Evolutionary conservation across 2,329 filamentous ascomycete species (phyloP), one percentile per base, ranked within the genome.

Genomic region (Tolypocladium amazonense): DNA sequence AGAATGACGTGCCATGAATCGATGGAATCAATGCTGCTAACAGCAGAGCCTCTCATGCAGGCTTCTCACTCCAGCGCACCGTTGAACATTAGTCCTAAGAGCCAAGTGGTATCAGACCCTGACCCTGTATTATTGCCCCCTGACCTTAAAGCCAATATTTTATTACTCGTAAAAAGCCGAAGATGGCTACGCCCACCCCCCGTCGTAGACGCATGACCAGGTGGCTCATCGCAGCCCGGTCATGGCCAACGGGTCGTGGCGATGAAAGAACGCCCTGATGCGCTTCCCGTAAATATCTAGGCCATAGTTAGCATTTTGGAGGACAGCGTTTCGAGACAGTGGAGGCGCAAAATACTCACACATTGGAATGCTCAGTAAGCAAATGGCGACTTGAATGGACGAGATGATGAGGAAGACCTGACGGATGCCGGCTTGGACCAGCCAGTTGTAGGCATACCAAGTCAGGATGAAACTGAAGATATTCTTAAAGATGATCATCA

Each of bases 401-500:
- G 84, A 87, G 55, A 96, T 81, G 25, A 83, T 81, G 58, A 88
- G 80, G 73, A 97, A 93, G 0, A 76, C 77, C 6, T 73, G 71
- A 55, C 81, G 79, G 61, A 85, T 82, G n/a, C 87, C 83, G 1
- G 84, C 84, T 0, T 75, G 65, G 12, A 88, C 79, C 33, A 96
- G 79, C 92, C 93, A 97, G 60, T 92, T 80, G 67, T 90, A 96
- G 1, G 90, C 91, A 65, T 84, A 88, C 71, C 87, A 95, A 0
- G 92, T 96, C 59, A 97, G 77, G 8, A 86, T 84, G 67, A 95
- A 97, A 63, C 87, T 89, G 76, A 97, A 96, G 63, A 97, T 82
- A 73, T 97, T 96, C 75, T 97, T 97, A 80, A 97, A 96, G 58
- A 96, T 87, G 64, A 96, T 82, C 71, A 94, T 83, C 73, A 90